phyloP scores from a whole-genome alignment of 2,329 filamentous ascomycete genomes.

The Claviceps quebecensis region DNA sequence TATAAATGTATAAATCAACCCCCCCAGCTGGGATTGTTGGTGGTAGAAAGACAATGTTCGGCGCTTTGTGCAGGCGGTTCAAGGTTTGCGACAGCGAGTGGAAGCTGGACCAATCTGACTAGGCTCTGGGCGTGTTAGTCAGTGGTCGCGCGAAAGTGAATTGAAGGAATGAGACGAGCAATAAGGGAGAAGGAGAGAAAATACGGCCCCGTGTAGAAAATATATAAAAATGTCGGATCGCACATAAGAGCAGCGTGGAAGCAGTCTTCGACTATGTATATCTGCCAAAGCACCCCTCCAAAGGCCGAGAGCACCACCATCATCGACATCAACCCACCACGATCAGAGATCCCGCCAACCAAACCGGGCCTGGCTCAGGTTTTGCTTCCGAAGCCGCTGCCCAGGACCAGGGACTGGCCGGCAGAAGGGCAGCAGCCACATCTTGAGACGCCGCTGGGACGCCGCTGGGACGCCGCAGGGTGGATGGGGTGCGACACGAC shows the following conservation, averaged over 20 bases:
- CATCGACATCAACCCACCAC: background rate
- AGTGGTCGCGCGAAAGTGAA: background rate
- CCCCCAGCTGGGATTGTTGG: background rate
- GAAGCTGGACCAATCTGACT: background rate
- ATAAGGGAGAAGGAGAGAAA: background rate
- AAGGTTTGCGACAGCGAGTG: background rate
- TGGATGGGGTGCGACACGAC: too few relatives aligned
- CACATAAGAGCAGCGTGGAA: background rate
- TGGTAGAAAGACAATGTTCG: background rate
- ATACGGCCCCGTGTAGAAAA: background rate
- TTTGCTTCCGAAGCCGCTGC: background rate
- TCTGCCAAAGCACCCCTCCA: background rate
- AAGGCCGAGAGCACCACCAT: background rate
- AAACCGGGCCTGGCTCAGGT: background rate
- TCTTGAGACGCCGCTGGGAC: too few relatives aligned
- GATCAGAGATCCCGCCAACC: background rate
- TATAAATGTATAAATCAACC: background rate
- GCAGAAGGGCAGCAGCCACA: background rate
- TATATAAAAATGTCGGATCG: background rate
- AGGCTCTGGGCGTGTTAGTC: background rate
- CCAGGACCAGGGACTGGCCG: background rate
- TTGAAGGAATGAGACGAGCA: background rate
- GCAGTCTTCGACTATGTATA: background rate
- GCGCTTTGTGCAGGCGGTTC: background rate
- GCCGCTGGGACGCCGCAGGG: too few relatives aligned